Base-by-base conservation (phyloP, 805 yeast species). In the Candida lessepsii region DNA sequence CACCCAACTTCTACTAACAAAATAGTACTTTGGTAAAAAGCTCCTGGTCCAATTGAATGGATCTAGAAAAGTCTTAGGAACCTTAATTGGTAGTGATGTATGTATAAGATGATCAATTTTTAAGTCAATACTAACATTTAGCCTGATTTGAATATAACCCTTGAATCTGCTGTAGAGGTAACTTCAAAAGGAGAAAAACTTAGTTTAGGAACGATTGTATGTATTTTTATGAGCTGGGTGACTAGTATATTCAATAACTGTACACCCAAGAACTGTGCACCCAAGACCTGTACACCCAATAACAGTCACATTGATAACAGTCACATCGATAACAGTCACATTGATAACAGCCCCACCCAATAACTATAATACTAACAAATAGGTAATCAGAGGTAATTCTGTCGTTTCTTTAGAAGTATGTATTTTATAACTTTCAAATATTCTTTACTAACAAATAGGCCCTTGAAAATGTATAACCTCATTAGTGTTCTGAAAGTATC, bases 81-180 rank as follows among this genome's bases (percentile, higher is more conserved):
- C 77, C 9, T 71, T 91, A 40, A 71, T 86, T 52, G 98, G 98
- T 2, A 91, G 80, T 58, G 98, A 91, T 57, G 76, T 80, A 56
- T 35, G 66, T 60, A 54, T 40, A 13, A 20, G 5, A 13, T 25
- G 23, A 21, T 11, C 15, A 5, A 8, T 29, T 9, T 5, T 25
- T 25, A 7, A 10, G 18, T 13, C 10, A 16, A 31, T 38, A 38
- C 41, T 42, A 52, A 58, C 59, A 15, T 4, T n/a, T 38, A 71
- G 76, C 63, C 76, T n/a, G 85, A 84, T 54, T 57, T 86, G 51
- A 86, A 86, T 53, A 63, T 85, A 17, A 87, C 86, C 0, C 57
- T 86, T 26, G 86, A 80, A 33, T 84, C 82, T 37, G 87, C 88
- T 1, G 70, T 80, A 11, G 93, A 85, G 56, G 78, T 76, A 44